These are phyloP conservation scores for Botryotinia convoluta DNA, from an alignment of 2,329 filamentous ascomycete species.

Conservation along the genomic window DNA sequence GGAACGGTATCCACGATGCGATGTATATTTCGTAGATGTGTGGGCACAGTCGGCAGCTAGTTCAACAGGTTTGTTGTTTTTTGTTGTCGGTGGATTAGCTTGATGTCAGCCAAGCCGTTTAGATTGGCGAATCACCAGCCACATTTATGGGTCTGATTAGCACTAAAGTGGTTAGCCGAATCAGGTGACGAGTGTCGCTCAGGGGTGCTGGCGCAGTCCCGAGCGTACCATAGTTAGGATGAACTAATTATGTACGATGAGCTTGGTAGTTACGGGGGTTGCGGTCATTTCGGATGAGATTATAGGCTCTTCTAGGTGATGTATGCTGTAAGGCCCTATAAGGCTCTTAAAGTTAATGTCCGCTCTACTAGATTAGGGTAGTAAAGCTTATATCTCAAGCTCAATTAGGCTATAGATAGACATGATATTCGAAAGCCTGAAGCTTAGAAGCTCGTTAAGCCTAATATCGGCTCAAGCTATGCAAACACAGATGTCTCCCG, in stretches of 20 bases:
- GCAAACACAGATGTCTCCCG: neutral
- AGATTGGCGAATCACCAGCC: neutral
- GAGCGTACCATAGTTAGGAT: neutral
- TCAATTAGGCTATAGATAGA: neutral
- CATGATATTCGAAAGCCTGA: neutral
- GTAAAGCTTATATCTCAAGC: neutral
- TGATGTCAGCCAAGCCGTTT: constrained; percentile 19
- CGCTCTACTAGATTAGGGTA: neutral
- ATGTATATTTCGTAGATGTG: neutral
- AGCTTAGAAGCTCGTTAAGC: neutral
- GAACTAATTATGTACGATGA: neutral
- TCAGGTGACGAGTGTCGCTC: neutral
- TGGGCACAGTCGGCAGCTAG: constrained; percentile 2
- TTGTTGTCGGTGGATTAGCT: neutral
- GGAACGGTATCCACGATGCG: neutral
- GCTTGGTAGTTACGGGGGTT: neutral
- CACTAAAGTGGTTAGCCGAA: neutral
- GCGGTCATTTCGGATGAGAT: neutral
- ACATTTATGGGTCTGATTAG: neutral
- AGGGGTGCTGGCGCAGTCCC: neutral
- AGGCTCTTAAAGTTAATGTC: neutral
- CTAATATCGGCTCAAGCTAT: neutral
- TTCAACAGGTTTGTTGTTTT: neutral
- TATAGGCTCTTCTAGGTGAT: neutral
- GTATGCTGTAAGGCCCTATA: neutral